Conservation (phyloP, 148 eudicot species). For the Amaranthus hypochondriacus region DNA sequence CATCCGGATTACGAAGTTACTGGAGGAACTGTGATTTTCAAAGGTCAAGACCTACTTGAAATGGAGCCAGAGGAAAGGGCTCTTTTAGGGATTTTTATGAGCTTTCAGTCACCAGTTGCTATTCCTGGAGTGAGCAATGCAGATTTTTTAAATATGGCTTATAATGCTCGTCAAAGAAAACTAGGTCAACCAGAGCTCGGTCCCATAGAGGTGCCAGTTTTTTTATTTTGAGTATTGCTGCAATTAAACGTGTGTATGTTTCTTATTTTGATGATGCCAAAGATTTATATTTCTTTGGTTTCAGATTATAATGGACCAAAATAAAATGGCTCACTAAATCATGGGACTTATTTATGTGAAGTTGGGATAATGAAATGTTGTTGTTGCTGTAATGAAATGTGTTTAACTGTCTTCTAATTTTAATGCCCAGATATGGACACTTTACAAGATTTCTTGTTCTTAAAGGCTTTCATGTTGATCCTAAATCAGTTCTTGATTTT, state of each 20-base stretch:
- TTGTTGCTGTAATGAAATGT: too few species aligned
- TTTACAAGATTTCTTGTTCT: not conserved
- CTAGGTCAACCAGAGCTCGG: constrained; percentile 84
- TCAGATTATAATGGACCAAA: too few species aligned
- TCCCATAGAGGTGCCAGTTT: constrained; percentile 63
- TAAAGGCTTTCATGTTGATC: not conserved
- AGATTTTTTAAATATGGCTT: constrained; percentile 91
- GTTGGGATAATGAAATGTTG: too few species aligned
- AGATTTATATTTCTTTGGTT: too few species aligned
- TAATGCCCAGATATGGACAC: too few species aligned
- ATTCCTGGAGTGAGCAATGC: constrained; percentile 97
- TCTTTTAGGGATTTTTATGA: constrained; percentile 88
- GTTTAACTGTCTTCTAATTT: too few species aligned
- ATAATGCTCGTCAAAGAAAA: constrained; percentile 84
- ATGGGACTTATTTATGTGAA: too few species aligned
- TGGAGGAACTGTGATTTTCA: constrained; percentile 67
- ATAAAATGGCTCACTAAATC: too few species aligned
- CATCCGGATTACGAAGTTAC: constrained; percentile 98
- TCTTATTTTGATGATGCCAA: too few species aligned
- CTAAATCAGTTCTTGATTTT: not conserved
- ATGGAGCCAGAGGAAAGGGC: constrained; percentile 97
- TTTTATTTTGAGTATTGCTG: not conserved
- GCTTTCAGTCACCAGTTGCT: constrained; percentile 95
- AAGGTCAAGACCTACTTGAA: constrained; percentile 89
- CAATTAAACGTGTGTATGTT: not conserved